Evolutionary conservation across 2,329 filamentous ascomycete species (phyloP).

Genomic region (Colletotrichum sp.): DNA sequence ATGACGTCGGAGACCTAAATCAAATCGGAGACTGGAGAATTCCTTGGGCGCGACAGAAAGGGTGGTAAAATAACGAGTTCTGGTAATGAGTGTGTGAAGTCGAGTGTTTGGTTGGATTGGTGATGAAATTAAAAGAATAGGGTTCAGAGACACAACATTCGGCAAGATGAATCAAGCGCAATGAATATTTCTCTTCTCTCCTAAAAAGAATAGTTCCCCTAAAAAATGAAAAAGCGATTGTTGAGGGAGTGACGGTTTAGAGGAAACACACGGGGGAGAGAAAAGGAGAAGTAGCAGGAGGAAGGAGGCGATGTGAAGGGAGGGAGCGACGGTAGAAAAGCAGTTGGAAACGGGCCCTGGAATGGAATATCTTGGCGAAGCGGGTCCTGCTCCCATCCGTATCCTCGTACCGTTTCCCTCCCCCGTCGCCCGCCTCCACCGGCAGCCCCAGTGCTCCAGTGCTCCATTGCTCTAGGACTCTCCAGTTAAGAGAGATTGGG

Average conservation of each 20-base stretch:
- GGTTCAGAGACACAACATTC: neutral
- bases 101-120: neutral
- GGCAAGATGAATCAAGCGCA: neutral
- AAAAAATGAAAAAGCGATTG: slow-evolving; percentile 14
- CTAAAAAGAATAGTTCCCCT: neutral
- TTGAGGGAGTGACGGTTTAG: slow-evolving; percentile 21
- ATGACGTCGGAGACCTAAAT: neutral
- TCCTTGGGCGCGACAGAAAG: neutral
- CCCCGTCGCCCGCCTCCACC: neutral
- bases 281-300: slow-evolving; percentile 2
- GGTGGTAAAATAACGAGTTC: slow-evolving; percentile 7
- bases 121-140: slow-evolving; percentile 19
- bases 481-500: neutral
- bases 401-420: neutral
- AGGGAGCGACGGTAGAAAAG: slow-evolving; percentile 19
- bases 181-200: neutral
- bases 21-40: neutral
- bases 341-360: slow-evolving; percentile 16
- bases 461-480: neutral
- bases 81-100: slow-evolving; percentile 23
- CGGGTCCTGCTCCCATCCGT: neutral
- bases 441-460: neutral
- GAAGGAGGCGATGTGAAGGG: neutral
- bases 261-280: slow-evolving; percentile 3
- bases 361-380: slow-evolving; percentile 2